Conservation (phyloP, 768 basidiomycete genomes). For the Scleroderma bovista region DNA sequence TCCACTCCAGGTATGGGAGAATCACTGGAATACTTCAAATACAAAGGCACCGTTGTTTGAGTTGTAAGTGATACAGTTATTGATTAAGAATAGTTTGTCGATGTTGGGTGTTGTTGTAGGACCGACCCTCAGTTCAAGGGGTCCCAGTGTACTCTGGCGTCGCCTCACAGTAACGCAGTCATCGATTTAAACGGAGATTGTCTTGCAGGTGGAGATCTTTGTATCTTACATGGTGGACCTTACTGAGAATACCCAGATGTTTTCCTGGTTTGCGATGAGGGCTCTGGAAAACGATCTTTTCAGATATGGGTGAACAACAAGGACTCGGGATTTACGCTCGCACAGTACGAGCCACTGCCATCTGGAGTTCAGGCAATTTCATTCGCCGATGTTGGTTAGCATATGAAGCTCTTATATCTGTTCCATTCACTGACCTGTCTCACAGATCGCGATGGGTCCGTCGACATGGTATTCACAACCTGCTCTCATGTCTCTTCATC, state of each 20-base stretch:
- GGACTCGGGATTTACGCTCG: constrained; percentile 63
- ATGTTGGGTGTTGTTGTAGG: constrained; percentile 30
- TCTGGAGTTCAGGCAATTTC: constrained; percentile 70
- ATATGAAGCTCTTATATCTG: not conserved
- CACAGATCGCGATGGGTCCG: constrained; percentile 89
- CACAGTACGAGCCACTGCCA: constrained; percentile 65
- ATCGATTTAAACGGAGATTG: constrained; percentile 96
- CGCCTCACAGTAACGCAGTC: constrained; percentile 92
- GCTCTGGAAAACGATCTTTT: constrained; percentile 53
- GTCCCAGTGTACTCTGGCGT: constrained; percentile 67
- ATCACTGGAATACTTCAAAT: constrained; percentile 64
- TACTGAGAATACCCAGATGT: constrained; percentile 49
- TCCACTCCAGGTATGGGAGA: constrained; percentile 70
- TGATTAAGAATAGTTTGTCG: not conserved
- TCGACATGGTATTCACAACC: constrained; percentile 89
- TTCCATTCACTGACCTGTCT: constrained; percentile 3
- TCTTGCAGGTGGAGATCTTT: constrained; percentile 58
- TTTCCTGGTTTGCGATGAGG: constrained; percentile 80
- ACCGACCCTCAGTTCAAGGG: constrained; percentile 55
- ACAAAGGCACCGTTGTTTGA: constrained; percentile 52
- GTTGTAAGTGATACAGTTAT: constrained; percentile 42
- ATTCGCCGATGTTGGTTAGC: constrained; percentile 86
- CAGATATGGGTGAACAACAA: constrained; percentile 95
- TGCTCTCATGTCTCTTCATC: constrained; percentile 65
- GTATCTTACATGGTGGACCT: not conserved